A percentile compares a stretch with the other conserved stretches of the same genome.
Evolutionary conservation across 257 asterid genomes (phyloP).

Genomic region (Osmanthus fragrans): DNA sequence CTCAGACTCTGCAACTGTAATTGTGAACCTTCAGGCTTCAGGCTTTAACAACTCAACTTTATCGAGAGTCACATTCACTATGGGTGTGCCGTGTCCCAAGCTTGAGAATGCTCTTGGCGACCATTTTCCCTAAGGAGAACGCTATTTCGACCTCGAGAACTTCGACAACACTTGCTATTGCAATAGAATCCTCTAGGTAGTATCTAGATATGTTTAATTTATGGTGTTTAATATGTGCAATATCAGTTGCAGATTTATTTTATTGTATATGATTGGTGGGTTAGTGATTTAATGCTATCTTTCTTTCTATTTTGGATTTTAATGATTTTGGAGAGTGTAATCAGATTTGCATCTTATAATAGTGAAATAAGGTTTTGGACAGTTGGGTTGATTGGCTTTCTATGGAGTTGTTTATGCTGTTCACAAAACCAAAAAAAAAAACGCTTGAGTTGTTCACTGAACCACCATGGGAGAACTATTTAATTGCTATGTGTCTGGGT

Average conservation of each 20-base stretch:
- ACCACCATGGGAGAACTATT: not conserved
- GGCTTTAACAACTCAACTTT: too few relatives aligned
- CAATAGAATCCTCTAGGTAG: constrained; percentile 68
- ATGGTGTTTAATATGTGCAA: not conserved
- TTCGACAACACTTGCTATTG: constrained; percentile 75
- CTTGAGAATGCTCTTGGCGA: constrained; percentile 42
- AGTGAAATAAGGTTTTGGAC: not conserved
- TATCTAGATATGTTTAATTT: not conserved
- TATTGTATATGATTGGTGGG: constrained; percentile 10
- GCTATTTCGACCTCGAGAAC: constrained; percentile 73
- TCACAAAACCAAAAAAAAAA: not conserved
- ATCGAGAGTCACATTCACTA: constrained; percentile 26
- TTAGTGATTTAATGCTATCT: not conserved
- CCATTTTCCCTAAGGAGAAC: constrained; percentile 60
- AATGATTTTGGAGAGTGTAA: not conserved
- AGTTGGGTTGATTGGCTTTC: not conserved
- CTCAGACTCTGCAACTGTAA: too few relatives aligned
- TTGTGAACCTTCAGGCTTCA: too few relatives aligned
- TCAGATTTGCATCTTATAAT: not conserved
- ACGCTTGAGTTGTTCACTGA: not conserved
- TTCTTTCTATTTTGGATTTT: not conserved
- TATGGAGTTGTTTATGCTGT: not conserved
- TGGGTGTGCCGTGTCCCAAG: constrained; percentile 75
- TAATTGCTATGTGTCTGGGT: not conserved
- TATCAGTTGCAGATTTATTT: not conserved